phyloP scores from a whole-genome alignment of 2,329 filamentous ascomycete species.

The Fusarium tricinctum region DNA sequence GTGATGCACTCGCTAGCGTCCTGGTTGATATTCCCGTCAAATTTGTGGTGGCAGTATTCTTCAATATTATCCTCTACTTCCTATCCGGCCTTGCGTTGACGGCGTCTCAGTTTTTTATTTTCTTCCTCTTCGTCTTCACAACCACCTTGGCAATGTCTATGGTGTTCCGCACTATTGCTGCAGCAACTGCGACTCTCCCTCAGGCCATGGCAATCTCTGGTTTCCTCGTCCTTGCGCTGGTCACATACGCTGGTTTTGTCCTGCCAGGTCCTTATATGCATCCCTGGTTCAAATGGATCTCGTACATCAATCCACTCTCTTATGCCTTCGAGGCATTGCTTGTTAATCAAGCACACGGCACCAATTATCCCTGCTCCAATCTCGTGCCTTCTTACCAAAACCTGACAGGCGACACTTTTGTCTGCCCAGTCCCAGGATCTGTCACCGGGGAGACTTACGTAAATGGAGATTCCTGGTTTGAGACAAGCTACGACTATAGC shows the following conservation, averaged over 20 bases:
- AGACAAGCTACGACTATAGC: constrained; percentile 67
- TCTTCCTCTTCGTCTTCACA: constrained; percentile 79
- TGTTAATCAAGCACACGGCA: constrained; percentile 9
- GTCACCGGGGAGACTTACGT: constrained; percentile 65
- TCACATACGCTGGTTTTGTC: constrained; percentile 11
- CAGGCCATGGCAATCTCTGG: constrained; percentile 15
- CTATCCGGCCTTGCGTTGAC: constrained; percentile 68
- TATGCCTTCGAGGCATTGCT: constrained; percentile 6
- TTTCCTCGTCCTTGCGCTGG: neutral
- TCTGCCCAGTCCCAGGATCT: constrained; percentile 68
- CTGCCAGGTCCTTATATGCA: constrained; percentile 6
- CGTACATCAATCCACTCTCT: constrained; percentile 13
- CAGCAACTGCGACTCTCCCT: constrained; percentile 47
- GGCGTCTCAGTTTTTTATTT: constrained; percentile 82
- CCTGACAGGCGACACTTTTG: neutral
- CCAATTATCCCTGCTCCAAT: constrained; percentile 7
- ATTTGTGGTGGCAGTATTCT: constrained; percentile 62
- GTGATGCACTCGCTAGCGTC: constrained; percentile 68
- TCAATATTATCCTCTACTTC: constrained; percentile 73
- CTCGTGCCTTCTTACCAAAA: neutral
- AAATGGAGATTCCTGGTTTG: constrained; percentile 73
- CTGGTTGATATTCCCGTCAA: constrained; percentile 70
- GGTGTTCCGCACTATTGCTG: constrained; percentile 77
- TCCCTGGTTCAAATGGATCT: constrained; percentile 17
- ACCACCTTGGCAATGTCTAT: constrained; percentile 15